These are phyloP conservation scores for Eutypella sp. DNA, from an alignment of 2,329 filamentous ascomycete species.

Conservation along the genomic window DNA sequence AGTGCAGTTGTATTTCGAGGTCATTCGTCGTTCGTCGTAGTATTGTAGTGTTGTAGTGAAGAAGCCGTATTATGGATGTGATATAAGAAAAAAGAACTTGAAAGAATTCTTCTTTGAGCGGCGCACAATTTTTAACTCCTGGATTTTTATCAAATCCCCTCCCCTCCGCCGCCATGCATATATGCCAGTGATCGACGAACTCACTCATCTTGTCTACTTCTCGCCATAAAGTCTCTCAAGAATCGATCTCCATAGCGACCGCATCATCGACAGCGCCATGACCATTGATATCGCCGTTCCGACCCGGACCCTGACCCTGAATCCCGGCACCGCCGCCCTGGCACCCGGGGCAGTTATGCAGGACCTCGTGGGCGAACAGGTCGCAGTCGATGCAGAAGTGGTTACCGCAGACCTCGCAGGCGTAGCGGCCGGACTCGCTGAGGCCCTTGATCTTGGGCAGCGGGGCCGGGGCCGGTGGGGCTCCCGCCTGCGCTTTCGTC, in stretches of 20 bases:
- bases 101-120: too few species aligned
- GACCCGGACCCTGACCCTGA: slow-evolving; percentile 16
- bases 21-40: too few species aligned
- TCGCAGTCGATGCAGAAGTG: slow-evolving; percentile 99
- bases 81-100: too few species aligned
- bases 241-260: slow-evolving; percentile 45
- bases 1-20: too few species aligned
- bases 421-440: slow-evolving; percentile 83
- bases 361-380: slow-evolving; percentile 86
- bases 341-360: slow-evolving; percentile 95
- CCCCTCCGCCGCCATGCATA: too few species aligned
- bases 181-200: too few species aligned
- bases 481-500: slow-evolving; percentile 11
- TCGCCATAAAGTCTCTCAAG: slow-evolving; percentile 14
- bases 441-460: slow-evolving; percentile 51
- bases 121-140: too few species aligned
- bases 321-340: slow-evolving; percentile 55
- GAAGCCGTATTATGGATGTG: too few species aligned
- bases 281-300: slow-evolving; percentile 4
- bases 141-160: too few species aligned
- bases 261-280: too few species aligned
- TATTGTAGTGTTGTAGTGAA: too few species aligned
- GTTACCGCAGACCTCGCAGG: slow-evolving; percentile 77
- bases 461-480: slow-evolving; percentile 13
- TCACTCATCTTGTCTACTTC: not conserved